Base-by-base conservation (phyloP, 352 stramenopile species). In the Phytopythium chamaehyphon region DNA sequence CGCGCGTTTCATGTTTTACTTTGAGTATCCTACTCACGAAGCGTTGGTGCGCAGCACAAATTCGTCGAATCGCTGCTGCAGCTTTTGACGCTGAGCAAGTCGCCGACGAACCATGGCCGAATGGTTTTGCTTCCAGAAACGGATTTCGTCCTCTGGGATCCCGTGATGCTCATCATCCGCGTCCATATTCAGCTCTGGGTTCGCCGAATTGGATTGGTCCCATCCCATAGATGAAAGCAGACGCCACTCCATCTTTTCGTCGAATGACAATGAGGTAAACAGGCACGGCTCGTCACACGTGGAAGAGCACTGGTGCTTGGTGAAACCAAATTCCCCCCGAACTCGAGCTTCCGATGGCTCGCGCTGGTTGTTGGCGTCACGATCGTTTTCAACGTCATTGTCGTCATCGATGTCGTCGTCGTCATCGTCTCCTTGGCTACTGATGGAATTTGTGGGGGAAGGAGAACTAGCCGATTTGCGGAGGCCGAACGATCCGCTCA, bases 211-310 rank as follows among this genome's bases (percentile, higher is more conserved):
- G 45, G 82, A 76, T 23, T 68, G 73, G 57, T 84, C 78, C 83
- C 83, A 94, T 22, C 83, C 83, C 83, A 94, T 94, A 12, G 82
- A 83, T 22, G 79, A 94, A 6, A 94, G 77, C 40, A 94, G 55
- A 45, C 88, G 67, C 71, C 79, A 74, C 57, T 94, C 83, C 66
- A 76, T 77, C 26, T 70, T 62, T 56, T 89, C 79, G 48, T 93
- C 83, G 6, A 86, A 66, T 33, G 71, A 63, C 19, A 86, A 60
- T 51, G 74, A 78, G 37, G 65, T 76, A 5, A 65, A 47, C 39
- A 71, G 44, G 37, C 72, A 88, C 10, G 66, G 57, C 24, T 76
- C 70, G 26, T 88, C 76, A 51, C 76, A 90, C 6, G 59, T 63
- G 6, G 60, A 64, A 24, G 70, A 59, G 63, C 76, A 90, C 24